phyloP scores from a whole-genome alignment of 495 filamentous ascomycete genomes.

The Tuber brumale region DNA sequence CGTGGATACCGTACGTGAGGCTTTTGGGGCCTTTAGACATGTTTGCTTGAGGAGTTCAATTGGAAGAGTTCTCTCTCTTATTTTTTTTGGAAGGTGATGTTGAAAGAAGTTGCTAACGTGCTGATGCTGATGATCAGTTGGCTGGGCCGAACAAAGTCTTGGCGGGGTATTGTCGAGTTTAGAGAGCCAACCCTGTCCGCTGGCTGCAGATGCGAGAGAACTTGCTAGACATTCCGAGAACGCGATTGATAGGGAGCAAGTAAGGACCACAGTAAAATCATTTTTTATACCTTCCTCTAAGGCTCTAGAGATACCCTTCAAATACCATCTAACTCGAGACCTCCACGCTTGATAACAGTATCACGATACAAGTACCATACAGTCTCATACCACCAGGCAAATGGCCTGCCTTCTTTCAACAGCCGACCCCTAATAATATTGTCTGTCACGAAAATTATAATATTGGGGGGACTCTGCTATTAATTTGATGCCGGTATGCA shows the following conservation, averaged over 20 bases:
- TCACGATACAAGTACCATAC: too few relatives aligned
- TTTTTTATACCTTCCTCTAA: neutral
- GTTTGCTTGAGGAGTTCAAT: neutral
- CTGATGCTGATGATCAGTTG: constrained; percentile 6
- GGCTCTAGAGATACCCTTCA: neutral
- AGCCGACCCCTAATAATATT: neutral
- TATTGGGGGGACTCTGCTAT: neutral
- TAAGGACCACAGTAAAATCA: too few relatives aligned
- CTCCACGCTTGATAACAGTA: neutral
- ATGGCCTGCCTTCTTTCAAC: neutral
- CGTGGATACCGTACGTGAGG: constrained; percentile 44
- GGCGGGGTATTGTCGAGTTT: constrained; percentile 6
- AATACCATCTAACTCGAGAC: neutral
- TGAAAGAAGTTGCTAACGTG: constrained; percentile 8
- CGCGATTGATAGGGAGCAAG: neutral
- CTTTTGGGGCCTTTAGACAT: constrained; percentile 48
- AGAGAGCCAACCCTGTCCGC: neutral
- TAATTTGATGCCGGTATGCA: neutral
- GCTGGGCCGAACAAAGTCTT: constrained; percentile 7
- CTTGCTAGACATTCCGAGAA: neutral
- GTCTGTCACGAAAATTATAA: neutral
- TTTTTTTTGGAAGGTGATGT: neutral
- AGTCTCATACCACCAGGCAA: neutral
- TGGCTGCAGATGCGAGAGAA: neutral
- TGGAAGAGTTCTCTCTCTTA: neutral